Conservation (phyloP, 257 asterid genomes). For the Cynanchum wilfordii region DNA sequence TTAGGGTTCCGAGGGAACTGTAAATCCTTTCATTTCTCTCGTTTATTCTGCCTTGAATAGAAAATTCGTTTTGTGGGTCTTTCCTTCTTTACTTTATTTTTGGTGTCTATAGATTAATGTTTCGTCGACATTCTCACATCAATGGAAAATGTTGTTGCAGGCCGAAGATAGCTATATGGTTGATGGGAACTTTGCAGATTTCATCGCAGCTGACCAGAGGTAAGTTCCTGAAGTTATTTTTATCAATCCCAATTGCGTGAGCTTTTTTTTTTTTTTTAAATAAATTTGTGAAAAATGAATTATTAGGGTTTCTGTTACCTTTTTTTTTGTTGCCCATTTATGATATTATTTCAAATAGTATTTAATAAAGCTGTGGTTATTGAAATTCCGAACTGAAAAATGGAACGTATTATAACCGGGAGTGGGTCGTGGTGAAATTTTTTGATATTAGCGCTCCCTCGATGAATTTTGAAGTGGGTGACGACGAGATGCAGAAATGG, state of each 20-base stretch:
- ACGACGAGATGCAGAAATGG: slow-evolving; percentile 16
- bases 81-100: slow-evolving; percentile 23
- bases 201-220: slow-evolving; percentile 34
- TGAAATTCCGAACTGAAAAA: not conserved
- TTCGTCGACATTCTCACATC: slow-evolving; percentile 23
- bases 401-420: not conserved
- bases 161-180: slow-evolving; percentile 15
- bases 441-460: slow-evolving; percentile 16
- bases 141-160: slow-evolving; percentile 29
- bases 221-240: slow-evolving; percentile 20
- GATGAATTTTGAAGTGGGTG: slow-evolving; percentile 11
- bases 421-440: slow-evolving; percentile 2
- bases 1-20: slow-evolving; percentile 41
- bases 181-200: slow-evolving; percentile 33
- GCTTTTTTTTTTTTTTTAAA: slow-evolving; percentile 2
- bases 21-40: slow-evolving; percentile 26
- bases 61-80: slow-evolving; percentile 17
- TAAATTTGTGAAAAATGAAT: not conserved
- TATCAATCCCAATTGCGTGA: slow-evolving; percentile 12
- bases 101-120: not conserved
- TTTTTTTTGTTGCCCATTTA: not conserved
- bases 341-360: slow-evolving; percentile 11
- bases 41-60: slow-evolving; percentile 8
- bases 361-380: slow-evolving; percentile 15
- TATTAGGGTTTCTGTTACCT: slow-evolving; percentile 49